Conservation (phyloP, 768 basidiomycete species). For the Lactifluus echinatus region DNA sequence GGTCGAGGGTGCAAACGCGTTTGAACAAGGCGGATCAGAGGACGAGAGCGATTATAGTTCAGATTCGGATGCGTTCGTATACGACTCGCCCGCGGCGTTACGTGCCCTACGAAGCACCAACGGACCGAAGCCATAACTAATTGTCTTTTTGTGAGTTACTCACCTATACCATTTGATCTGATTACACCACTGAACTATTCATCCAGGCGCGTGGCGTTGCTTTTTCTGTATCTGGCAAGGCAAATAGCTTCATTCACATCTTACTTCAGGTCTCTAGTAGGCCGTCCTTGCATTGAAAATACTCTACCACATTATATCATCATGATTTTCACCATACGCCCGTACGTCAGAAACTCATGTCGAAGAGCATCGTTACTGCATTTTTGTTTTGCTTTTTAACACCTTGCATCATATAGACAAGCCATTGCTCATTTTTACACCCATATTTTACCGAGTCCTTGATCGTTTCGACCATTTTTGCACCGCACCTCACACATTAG, state of each 20-base stretch:
- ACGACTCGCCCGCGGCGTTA: slow-evolving; percentile 25
- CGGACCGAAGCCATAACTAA: not conserved
- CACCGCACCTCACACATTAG: not conserved
- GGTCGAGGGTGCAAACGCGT: slow-evolving; percentile 33
- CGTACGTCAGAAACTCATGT: not conserved
- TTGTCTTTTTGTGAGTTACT: not conserved
- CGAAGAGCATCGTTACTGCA: not conserved
- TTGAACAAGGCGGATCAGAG: slow-evolving; percentile 21
- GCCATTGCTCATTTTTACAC: slow-evolving; percentile 1
- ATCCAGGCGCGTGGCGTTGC: not conserved
- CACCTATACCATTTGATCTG: not conserved
- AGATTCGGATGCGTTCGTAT: slow-evolving; percentile 31
- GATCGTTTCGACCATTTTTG: slow-evolving; percentile 2
- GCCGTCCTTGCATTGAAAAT: no score
- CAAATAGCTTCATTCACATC: not conserved
- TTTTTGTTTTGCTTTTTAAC: not conserved
- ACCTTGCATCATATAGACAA: not conserved
- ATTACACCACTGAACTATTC: not conserved
- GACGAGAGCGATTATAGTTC: slow-evolving; percentile 27
- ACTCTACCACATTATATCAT: not conserved
- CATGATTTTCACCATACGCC: not conserved
- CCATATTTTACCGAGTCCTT: slow-evolving; percentile 5
- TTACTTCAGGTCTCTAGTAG: no score
- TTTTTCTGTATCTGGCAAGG: not conserved
- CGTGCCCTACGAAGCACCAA: slow-evolving; percentile 6